Conservation (phyloP, 495 filamentous ascomycete genomes). For the Tetracladium setigerum region DNA sequence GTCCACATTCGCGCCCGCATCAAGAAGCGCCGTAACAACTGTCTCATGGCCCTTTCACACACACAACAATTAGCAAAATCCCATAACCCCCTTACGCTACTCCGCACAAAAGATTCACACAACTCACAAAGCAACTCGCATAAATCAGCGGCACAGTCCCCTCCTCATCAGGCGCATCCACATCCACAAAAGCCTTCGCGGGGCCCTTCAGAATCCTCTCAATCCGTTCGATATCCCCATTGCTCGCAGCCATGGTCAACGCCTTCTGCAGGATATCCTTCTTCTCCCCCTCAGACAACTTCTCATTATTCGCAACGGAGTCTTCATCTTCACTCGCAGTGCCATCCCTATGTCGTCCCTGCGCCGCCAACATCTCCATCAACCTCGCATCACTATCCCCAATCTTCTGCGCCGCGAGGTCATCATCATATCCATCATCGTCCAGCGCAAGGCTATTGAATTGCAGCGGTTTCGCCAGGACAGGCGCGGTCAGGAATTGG, state of each 20-base stretch:
- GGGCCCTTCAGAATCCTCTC: slow-evolving; percentile 67
- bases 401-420: slow-evolving; percentile 48
- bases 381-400: slow-evolving; percentile 79
- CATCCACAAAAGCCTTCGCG: slow-evolving; percentile 70
- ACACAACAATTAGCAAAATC: slow-evolving; percentile 17
- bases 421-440: slow-evolving; percentile 60
- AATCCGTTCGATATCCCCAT: slow-evolving; percentile 82
- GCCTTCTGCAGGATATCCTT: slow-evolving; percentile 73
- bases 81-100: slow-evolving; percentile 8
- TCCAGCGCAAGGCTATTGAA: slow-evolving; percentile 78
- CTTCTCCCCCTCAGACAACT: slow-evolving; percentile 70
- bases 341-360: slow-evolving; percentile 74
- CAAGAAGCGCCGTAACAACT: slow-evolving; percentile 75
- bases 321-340: slow-evolving; percentile 71
- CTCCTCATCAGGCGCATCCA: slow-evolving; percentile 89
- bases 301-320: slow-evolving; percentile 62
- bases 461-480: slow-evolving; percentile 70
- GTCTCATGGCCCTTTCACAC: slow-evolving; percentile 87
- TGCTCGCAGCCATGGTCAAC: slow-evolving; percentile 93
- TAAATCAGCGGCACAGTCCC: slow-evolving; percentile 94
- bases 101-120: slow-evolving; percentile 7
- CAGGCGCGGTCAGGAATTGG: slow-evolving; percentile 81
- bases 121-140: slow-evolving; percentile 93
- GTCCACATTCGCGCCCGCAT: slow-evolving; percentile 85
- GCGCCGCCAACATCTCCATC: slow-evolving; percentile 93